phyloP scores from a whole-genome alignment of 208 protist species.

The Histomonas meleagridis region DNA sequence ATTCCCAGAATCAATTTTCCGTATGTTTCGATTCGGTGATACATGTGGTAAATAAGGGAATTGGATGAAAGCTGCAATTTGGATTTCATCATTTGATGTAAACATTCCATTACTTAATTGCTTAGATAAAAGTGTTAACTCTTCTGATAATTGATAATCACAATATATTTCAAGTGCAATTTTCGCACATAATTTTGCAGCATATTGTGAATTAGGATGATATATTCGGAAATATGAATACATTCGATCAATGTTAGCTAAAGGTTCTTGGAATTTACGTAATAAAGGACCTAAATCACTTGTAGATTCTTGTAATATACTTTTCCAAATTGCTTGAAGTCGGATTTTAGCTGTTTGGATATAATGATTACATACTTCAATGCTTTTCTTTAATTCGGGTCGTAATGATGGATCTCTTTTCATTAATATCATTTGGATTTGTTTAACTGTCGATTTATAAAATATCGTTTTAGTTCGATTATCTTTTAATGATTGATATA shows the following conservation, averaged over 20 bases:
- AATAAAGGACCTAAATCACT: not conserved
- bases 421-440: slow-evolving; percentile 1
- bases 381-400: not conserved
- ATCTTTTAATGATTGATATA: not conserved
- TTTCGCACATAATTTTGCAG: not conserved
- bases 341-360: not conserved
- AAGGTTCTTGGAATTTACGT: too few relatives aligned
- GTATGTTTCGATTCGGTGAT: not conserved
- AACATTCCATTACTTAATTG: not conserved
- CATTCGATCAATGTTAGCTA: not conserved
- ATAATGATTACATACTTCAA: not conserved
- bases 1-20: not conserved
- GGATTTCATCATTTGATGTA: not conserved
- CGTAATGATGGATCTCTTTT: not conserved
- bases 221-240: not conserved
- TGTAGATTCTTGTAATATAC: not conserved
- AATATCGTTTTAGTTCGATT: not conserved
- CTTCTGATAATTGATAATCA: not conserved
- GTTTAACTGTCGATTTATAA: not conserved
- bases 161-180: not conserved
- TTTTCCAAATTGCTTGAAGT: not conserved
- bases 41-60: not conserved
- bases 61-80: not conserved
- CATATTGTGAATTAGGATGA: slow-evolving; percentile 12
- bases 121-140: not conserved